These are phyloP conservation scores for Brettanomyces naardenensis DNA, from an alignment of 805 yeast genomes.

Conservation along the genomic window DNA sequence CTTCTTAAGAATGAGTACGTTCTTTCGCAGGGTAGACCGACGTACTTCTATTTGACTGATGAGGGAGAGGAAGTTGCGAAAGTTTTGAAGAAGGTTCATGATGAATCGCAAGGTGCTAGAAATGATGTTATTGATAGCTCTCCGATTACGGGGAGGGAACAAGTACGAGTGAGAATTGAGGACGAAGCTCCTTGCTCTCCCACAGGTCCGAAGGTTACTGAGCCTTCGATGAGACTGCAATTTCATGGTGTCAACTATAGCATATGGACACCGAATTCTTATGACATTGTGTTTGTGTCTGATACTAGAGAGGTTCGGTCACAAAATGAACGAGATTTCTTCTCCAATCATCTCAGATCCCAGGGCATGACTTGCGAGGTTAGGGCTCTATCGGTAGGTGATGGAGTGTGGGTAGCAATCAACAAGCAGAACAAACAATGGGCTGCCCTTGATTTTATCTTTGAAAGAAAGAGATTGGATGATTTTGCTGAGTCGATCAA, in stretches of 20 bases:
- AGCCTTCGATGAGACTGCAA: neutral
- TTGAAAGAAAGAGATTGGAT: constrained; percentile 84
- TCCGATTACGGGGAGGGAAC: neutral
- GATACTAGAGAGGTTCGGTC: constrained; percentile 83
- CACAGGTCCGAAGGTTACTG: neutral
- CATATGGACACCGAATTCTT: constrained; percentile 58
- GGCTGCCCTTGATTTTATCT: constrained; percentile 70
- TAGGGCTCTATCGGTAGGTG: constrained; percentile 70
- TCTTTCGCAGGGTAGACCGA: constrained; percentile 47
- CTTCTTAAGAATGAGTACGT: constrained; percentile 56
- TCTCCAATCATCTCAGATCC: constrained; percentile 43
- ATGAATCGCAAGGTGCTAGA: neutral
- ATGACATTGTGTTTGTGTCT: constrained; percentile 51
- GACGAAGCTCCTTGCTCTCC: neutral
- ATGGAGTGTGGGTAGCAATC: constrained; percentile 81
- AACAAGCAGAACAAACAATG: constrained; percentile 48
- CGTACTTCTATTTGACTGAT: constrained; percentile 56
- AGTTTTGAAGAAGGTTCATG: constrained; percentile 35
- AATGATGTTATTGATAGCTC: neutral
- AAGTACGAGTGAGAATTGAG: neutral
- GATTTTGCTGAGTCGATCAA: constrained; percentile 76
- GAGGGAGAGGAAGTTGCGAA: constrained; percentile 60
- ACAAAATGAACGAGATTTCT: constrained; percentile 59
- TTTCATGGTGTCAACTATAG: constrained; percentile 26
- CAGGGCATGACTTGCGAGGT: constrained; percentile 45